phyloP scores from a whole-genome alignment of 2,329 filamentous ascomycete genomes.

The Aspergillus fijiensis region DNA sequence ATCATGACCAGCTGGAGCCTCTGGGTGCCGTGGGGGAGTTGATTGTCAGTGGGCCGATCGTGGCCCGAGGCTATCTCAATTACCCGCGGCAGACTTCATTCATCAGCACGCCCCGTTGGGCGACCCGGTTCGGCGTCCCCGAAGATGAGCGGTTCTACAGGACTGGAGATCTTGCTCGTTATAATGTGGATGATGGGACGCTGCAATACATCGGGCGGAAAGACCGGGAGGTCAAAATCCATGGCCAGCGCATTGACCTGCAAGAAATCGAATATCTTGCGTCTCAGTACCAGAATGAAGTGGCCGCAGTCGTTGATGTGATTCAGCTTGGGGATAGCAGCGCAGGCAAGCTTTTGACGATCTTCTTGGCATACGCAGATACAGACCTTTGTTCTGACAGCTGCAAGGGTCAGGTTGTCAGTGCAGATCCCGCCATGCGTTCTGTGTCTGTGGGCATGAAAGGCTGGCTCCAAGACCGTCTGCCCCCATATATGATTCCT shows the following conservation, averaged over 20 bases:
- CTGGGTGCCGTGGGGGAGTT: constrained; percentile 45
- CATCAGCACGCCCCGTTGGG: constrained; percentile 22
- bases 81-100: constrained; percentile 29
- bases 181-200: constrained; percentile 14
- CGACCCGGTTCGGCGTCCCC: background rate
- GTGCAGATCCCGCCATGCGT: too few species aligned
- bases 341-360: too few species aligned
- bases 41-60: constrained; percentile 40
- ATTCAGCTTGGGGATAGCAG: too few species aligned
- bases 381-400: too few species aligned
- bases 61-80: constrained; percentile 37
- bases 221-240: constrained; percentile 61
- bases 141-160: constrained; percentile 13
- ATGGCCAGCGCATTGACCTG: constrained; percentile 61
- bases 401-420: too few species aligned
- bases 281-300: too few species aligned
- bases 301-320: too few species aligned
- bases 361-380: too few species aligned
- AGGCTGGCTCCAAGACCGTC: background rate
- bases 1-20: constrained; percentile 25
- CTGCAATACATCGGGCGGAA: constrained; percentile 50
- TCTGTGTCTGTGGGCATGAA: too few species aligned
- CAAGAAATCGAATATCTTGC: constrained; percentile 42
- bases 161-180: constrained; percentile 24
- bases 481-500: background rate